Evolutionary conservation across 163 green algal species (phyloP).

Genomic region (Coccomyxa subellipsoidea): DNA sequence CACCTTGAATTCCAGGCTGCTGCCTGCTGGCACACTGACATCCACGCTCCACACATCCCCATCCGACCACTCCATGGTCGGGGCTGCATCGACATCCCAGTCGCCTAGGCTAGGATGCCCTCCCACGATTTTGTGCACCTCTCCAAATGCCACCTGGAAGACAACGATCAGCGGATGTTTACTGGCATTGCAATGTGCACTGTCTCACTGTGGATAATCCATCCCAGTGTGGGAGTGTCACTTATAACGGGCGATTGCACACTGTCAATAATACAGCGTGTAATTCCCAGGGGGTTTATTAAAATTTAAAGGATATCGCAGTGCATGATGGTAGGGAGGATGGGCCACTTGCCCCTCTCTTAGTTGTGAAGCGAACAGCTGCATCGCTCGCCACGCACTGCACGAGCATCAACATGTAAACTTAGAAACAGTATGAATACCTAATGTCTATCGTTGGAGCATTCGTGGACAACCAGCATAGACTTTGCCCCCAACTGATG

Average conservation of each 20-base stretch:
- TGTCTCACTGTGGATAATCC: no score
- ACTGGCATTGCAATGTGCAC: no score
- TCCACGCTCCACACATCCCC: slow-evolving; percentile 69
- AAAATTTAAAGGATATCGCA: no score
- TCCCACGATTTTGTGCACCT: slow-evolving; percentile 66
- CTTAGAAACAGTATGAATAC: not conserved
- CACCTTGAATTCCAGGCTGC: slow-evolving; percentile 70
- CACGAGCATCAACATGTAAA: not conserved
- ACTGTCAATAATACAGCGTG: no score
- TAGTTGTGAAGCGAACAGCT: not conserved
- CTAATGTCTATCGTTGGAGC: no score
- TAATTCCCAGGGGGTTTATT: no score
- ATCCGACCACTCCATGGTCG: slow-evolving; percentile 67
- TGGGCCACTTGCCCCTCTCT: not conserved
- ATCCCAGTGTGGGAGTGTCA: no score
- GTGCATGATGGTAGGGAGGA: no score
- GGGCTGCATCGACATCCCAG: slow-evolving; percentile 57
- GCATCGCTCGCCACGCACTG: not conserved
- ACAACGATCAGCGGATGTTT: no score
- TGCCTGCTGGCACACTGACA: slow-evolving; percentile 42
- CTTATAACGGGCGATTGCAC: no score
- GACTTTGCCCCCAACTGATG: no score
- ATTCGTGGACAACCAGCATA: no score
- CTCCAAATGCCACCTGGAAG: slow-evolving; percentile 60
- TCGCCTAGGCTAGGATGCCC: slow-evolving; percentile 49